Percentiles rank a stretch among this genome's conserved stretches.
These are phyloP conservation scores for Jamesozyma hellenica DNA, from an alignment of 805 yeast genomes.

Conservation along the genomic window DNA sequence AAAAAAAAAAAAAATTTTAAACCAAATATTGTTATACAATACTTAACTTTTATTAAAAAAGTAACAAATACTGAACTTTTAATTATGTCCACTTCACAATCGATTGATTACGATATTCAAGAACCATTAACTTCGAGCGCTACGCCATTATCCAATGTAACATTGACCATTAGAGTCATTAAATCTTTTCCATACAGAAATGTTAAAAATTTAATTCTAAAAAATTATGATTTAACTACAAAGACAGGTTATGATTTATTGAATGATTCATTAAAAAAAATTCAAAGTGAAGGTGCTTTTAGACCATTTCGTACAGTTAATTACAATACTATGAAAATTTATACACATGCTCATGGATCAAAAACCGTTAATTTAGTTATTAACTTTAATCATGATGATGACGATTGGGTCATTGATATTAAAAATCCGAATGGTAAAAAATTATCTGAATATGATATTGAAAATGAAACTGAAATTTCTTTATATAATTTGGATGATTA, in stretches of 20 bases:
- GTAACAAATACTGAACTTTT: too few relatives aligned
- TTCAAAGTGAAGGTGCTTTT: constrained; percentile 51
- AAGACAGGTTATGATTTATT: constrained; percentile 59
- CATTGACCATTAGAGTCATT: constrained; percentile 75
- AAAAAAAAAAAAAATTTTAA: too few relatives aligned
- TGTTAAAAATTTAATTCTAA: constrained; percentile 64
- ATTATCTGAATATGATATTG: constrained; percentile 46
- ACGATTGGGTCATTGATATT: constrained; percentile 52
- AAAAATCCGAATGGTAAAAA: constrained; percentile 31
- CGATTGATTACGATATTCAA: constrained; percentile 31
- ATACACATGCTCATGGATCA: constrained; percentile 90
- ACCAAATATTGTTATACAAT: too few relatives aligned
- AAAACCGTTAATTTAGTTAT: constrained; percentile 88
- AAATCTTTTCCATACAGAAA: constrained; percentile 90
- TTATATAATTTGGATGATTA: constrained; percentile 65
- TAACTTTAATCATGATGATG: constrained; percentile 73
- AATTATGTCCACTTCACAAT: not conserved
- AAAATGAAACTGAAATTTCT: constrained; percentile 88
- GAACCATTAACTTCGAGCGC: constrained; percentile 76
- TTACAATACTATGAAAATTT: constrained; percentile 71
- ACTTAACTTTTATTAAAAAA: too few relatives aligned
- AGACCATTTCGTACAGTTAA: constrained; percentile 74
- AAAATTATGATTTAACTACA: constrained; percentile 56
- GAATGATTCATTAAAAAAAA: constrained; percentile 37
- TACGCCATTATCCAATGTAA: constrained; percentile 56